Evolutionary conservation across 768 basidiomycete genomes (phyloP).

Genomic region (Tremella fuciformis): DNA sequence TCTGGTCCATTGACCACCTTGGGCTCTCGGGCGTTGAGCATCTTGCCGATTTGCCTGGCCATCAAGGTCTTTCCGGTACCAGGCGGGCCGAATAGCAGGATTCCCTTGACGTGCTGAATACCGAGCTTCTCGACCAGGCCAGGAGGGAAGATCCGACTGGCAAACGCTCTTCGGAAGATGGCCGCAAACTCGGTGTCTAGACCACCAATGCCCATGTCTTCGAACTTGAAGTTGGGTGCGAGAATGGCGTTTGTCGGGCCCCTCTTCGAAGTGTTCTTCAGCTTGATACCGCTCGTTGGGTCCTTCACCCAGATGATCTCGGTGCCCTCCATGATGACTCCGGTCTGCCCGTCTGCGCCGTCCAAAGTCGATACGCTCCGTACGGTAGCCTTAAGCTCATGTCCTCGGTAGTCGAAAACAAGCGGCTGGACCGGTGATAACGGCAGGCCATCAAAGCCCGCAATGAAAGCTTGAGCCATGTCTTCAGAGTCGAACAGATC

Average conservation of each 20-base stretch:
- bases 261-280: conserved; percentile 88
- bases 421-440: conserved; percentile 68
- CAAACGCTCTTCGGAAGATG: conserved; percentile 98
- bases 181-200: conserved; percentile 90
- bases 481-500: conserved; percentile 86
- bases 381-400: conserved; percentile 73
- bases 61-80: conserved; percentile 98
- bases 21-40: conserved; percentile 96
- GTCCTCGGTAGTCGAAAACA: conserved; percentile 83
- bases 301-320: conserved; percentile 87
- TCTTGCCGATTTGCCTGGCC: conserved; percentile 97
- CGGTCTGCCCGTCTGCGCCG: conserved; percentile 57
- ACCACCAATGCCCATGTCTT: conserved; percentile 99
- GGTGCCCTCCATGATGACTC: conserved; percentile 85
- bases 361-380: conserved; percentile 61
- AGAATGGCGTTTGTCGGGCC: conserved; percentile 91
- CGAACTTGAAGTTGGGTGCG: conserved; percentile 97
- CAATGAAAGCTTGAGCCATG: conserved; percentile 69
- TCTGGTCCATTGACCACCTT: conserved; percentile 99
- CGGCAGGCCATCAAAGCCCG: conserved; percentile 69
- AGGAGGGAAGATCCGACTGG: conserved; percentile 96
- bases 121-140: conserved; percentile 95
- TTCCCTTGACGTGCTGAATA: conserved; percentile 98
- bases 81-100: conserved; percentile 90
- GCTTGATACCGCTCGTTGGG: conserved; percentile 71